Percentiles rank a stretch among this genome's conserved stretches.
These are phyloP conservation scores for Talaromyces thailandensis DNA, from an alignment of 495 filamentous ascomycete genomes.

Conservation along the genomic window DNA sequence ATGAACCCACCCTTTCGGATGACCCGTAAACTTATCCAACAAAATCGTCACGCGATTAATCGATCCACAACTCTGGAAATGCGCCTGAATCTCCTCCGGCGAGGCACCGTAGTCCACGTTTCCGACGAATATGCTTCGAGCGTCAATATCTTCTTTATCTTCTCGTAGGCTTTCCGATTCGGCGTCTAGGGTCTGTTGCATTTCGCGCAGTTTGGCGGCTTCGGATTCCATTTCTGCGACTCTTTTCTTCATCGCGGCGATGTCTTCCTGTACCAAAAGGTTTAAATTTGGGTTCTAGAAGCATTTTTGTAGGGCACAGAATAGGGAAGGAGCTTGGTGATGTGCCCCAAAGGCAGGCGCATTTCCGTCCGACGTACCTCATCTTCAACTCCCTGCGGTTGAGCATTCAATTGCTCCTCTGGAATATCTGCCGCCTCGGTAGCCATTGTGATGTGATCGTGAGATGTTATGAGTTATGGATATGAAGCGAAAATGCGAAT, in stretches of 20 bases:
- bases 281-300: background rate
- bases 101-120: conserved; percentile 98
- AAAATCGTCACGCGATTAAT: conserved; percentile 98
- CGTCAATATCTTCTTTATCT: conserved; percentile 93
- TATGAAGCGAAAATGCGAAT: background rate
- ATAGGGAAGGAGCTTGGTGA: background rate
- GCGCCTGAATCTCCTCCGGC: conserved; percentile 96
- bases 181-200: conserved; percentile 86
- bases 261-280: conserved; percentile 62
- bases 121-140: conserved; percentile 92
- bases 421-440: conserved; percentile 31
- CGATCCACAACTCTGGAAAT: conserved; percentile 94
- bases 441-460: conserved; percentile 18
- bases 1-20: conserved; percentile 85
- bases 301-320: background rate
- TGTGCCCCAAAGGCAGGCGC: background rate
- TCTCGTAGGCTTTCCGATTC: conserved; percentile 75
- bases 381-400: conserved; percentile 34
- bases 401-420: conserved; percentile 28
- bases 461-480: background rate
- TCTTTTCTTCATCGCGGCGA: conserved; percentile 93
- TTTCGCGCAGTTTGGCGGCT: conserved; percentile 91
- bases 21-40: conserved; percentile 94
- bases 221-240: conserved; percentile 99
- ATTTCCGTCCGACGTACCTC: conserved; percentile 24